These are phyloP conservation scores for Trichoderma polysporum DNA, from an alignment of 2,329 filamentous ascomycete species.

Conservation along the genomic window DNA sequence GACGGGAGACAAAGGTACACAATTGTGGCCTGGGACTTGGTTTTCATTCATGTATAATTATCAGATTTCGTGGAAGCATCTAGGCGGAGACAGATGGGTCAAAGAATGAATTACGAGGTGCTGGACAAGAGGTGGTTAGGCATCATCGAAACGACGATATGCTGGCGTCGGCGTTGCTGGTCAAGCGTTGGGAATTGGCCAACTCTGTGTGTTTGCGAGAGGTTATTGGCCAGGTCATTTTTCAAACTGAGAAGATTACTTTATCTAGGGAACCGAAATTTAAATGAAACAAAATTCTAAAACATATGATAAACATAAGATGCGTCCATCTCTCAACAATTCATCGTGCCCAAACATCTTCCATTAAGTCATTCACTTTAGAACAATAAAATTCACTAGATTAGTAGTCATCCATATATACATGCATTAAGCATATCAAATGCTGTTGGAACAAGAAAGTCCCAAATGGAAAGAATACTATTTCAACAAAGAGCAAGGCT, in stretches of 20 bases:
- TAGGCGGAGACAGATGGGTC: background rate
- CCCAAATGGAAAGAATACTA: too few species aligned
- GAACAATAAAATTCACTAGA: too few species aligned
- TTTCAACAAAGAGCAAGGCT: too few species aligned
- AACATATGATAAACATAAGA: too few species aligned
- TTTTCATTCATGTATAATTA: constrained; percentile 10
- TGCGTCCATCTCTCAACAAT: too few species aligned
- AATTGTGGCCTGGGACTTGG: background rate
- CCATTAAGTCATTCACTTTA: too few species aligned
- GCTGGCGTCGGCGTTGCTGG: constrained; percentile 15
- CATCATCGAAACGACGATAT: background rate
- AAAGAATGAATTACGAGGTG: constrained; percentile 12
- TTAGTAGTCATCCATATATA: too few species aligned
- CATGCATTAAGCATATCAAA: too few species aligned
- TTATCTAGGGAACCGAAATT: background rate
- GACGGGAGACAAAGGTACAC: background rate
- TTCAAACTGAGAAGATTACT: constrained; percentile 1
- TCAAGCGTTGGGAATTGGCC: constrained; percentile 5
- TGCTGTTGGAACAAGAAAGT: too few species aligned
- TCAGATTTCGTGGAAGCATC: background rate
- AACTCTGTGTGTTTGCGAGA: background rate
- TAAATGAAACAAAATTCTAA: background rate
- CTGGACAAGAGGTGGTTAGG: background rate
- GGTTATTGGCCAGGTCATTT: background rate
- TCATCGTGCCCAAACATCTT: too few species aligned